Conservation (phyloP, 805 yeast species). For the Ogataea pignaliae region DNA sequence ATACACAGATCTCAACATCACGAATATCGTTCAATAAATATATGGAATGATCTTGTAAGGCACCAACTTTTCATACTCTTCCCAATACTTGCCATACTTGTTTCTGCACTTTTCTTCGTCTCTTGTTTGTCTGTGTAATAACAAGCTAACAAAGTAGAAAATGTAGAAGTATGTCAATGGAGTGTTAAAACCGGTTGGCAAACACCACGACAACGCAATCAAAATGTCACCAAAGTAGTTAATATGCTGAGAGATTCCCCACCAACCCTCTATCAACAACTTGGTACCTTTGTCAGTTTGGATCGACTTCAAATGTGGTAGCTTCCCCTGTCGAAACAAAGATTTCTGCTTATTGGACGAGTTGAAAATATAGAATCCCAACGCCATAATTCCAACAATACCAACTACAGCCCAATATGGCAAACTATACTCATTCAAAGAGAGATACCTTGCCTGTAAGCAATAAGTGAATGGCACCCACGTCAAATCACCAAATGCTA, state of each 20-base stretch:
- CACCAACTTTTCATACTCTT: slow-evolving; percentile 69
- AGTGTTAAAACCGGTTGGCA: slow-evolving; percentile 79
- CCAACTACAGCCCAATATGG: slow-evolving; percentile 36
- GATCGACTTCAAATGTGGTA: slow-evolving; percentile 64
- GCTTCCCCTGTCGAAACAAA: slow-evolving; percentile 72
- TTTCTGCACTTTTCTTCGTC: slow-evolving; percentile 87
- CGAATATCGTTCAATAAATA: slow-evolving; percentile 48
- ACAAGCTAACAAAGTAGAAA: slow-evolving; percentile 72
- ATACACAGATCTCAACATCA: background rate
- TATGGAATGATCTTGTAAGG: slow-evolving; percentile 91
- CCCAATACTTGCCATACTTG: slow-evolving; percentile 88
- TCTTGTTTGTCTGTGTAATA: slow-evolving; percentile 83
- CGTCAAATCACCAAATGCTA: slow-evolving; percentile 89
- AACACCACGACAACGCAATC: slow-evolving; percentile 87
- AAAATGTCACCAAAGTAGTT: slow-evolving; percentile 96
- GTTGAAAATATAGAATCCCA: slow-evolving; percentile 80
- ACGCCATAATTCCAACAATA: slow-evolving; percentile 41
- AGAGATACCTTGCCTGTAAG: slow-evolving; percentile 77
- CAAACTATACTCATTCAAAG: slow-evolving; percentile 55
- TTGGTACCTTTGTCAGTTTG: slow-evolving; percentile 73
- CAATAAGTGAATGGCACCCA: slow-evolving; percentile 91
- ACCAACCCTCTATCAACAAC: slow-evolving; percentile 89
- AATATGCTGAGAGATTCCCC: slow-evolving; percentile 89
- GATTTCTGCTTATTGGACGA: slow-evolving; percentile 82
- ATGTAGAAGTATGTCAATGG: slow-evolving; percentile 86